Base-by-base conservation (phyloP, 441 rosid genomes). In the Jatropha podagrica region DNA sequence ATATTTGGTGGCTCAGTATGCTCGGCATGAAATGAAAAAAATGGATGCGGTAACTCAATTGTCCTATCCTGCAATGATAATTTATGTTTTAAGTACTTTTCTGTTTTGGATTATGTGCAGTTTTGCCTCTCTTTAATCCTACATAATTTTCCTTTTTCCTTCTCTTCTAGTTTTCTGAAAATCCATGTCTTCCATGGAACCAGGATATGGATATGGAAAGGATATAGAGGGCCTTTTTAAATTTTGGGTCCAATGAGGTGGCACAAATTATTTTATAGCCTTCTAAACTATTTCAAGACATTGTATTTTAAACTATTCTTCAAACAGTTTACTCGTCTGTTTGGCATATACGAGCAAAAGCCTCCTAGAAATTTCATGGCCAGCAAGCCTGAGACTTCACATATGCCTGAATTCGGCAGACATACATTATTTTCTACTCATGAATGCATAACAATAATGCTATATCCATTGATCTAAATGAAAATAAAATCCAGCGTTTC, bases 1-100 rank as follows among this genome's bases (percentile, higher is more conserved):
- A 40, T 95, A 86, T 77, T 74, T 89, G 82, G 96, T 95, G 76
- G 97, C 97, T 70, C 92, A 87, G 69, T 93, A 90, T 77, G 93
- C 98, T 79, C 92, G 92, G 51, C 83, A 68, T 75, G 93, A 87
- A 77, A 91, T 95, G 89, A 88, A 83, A 84, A 87, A 78, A 76
- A 90, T 91, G 97, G 97, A 93, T 46, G 95, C 87, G 69, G 98
- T 90, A 81, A 92, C 79, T 71, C 62, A 5, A 9, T 11, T 74
- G 17, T 67, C 69, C 14, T 41, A 5, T 76, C 63, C 52, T 9
- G 44, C 55, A 40, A 9, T 37, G 40, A 18, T 44, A 41, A 52
- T 46, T 54, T 61, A 42, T 52, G 61, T 69, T 59, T 69, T 41
- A 38, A 4, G 42, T 65, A 12, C 9, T 48, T 32, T 48, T 68